Percentiles rank a stretch among this genome's conserved stretches.
These are phyloP conservation scores for Podospora bellae-mahoneyi DNA, from an alignment of 495 filamentous ascomycete genomes.

Conservation along the genomic window DNA sequence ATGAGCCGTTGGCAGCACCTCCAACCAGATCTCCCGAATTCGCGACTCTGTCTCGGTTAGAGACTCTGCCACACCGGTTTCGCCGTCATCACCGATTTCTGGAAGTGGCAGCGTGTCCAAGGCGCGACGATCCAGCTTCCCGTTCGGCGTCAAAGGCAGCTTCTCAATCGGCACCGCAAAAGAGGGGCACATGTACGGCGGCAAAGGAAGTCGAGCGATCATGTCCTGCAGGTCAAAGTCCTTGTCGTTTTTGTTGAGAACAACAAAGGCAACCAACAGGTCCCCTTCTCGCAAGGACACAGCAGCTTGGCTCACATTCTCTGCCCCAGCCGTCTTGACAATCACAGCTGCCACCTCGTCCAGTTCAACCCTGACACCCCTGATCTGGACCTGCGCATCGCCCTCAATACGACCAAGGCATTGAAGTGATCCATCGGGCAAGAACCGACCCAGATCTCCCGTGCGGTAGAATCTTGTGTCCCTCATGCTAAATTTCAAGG, in stretches of 20 bases:
- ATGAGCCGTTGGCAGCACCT: neutral
- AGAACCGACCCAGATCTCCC: neutral
- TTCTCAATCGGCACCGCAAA: slow-evolving; percentile 15
- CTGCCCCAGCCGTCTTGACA: slow-evolving; percentile 15
- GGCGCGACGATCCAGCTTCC: slow-evolving; percentile 17
- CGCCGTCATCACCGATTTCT: neutral
- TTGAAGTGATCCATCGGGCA: neutral
- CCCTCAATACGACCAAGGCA: slow-evolving; percentile 39
- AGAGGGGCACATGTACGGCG: slow-evolving; percentile 28
- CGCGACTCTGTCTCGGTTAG: neutral
- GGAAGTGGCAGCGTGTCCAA: neutral
- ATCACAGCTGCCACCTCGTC: slow-evolving; percentile 39
- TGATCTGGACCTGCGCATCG: slow-evolving; percentile 44
- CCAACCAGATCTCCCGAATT: neutral
- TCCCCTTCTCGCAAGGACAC: neutral
- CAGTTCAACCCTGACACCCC: slow-evolving; percentile 45
- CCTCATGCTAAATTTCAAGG: neutral
- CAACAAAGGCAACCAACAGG: neutral
- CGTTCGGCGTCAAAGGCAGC: slow-evolving; percentile 21
- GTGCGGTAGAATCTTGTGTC: neutral
- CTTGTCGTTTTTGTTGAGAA: neutral
- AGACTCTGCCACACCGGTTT: neutral
- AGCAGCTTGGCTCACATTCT: slow-evolving; percentile 1
- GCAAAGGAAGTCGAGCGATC: slow-evolving; percentile 9
- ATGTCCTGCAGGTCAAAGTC: neutral